phyloP scores from a whole-genome alignment of 129 eudicot genomes.

The Lactuca sativa region DNA sequence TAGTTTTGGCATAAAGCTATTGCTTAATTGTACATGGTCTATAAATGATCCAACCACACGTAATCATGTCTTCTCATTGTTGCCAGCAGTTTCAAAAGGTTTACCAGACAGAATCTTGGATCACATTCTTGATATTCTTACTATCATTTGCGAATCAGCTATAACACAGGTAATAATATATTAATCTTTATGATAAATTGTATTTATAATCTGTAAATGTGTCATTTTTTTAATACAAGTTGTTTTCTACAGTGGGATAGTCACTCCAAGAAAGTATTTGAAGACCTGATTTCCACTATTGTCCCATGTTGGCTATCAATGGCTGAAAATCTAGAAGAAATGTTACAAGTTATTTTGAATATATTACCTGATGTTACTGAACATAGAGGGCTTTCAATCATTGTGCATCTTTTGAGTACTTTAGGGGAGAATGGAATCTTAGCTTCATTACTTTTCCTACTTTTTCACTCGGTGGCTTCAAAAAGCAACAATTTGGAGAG shows the following conservation, averaged over 20 bases:
- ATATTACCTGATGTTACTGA: no score
- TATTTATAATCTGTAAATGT: no score
- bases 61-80: constrained; percentile 71
- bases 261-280: no score
- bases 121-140: constrained; percentile 64
- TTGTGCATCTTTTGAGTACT: no score
- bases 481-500: constrained; percentile 28
- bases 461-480: constrained; percentile 69
- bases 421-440: constrained; percentile 75
- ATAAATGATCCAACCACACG: constrained; percentile 56
- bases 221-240: no score
- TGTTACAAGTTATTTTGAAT: constrained; percentile 94
- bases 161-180: constrained; percentile 69
- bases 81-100: constrained; percentile 66
- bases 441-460: constrained; percentile 71
- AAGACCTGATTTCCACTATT: constrained; percentile 71
- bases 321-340: constrained; percentile 42
- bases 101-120: constrained; percentile 61
- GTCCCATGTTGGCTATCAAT: constrained; percentile 81
- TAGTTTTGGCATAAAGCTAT: constrained; percentile 52
- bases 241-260: no score
- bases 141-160: constrained; percentile 60
- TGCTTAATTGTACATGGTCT: constrained; percentile 77
- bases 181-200: no score
- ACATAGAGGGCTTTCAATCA: no score